Evolutionary conservation across 345 rosid species (phyloP).

Genomic region (Cardamine resedifolia): DNA sequence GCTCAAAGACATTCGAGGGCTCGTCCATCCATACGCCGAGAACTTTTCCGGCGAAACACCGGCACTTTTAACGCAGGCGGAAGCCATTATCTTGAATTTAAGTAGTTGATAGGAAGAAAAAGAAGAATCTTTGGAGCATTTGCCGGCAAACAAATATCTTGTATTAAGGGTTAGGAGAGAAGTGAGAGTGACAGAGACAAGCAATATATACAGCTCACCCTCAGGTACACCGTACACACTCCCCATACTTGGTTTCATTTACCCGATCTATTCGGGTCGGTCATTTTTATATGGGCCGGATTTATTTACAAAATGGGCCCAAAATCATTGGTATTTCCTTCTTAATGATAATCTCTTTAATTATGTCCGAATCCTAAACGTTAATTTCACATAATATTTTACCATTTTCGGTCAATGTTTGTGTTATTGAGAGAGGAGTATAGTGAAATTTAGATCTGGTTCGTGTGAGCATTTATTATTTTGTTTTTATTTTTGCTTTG

Average conservation of each 20-base stretch:
- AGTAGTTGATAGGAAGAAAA: neutral
- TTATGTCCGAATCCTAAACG: neutral
- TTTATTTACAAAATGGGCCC: neutral
- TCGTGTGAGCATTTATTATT: neutral
- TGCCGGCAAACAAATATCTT: neutral
- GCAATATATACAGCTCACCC: conserved; percentile 22
- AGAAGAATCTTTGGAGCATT: neutral
- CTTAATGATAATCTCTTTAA: neutral
- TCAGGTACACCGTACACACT: conserved; percentile 30
- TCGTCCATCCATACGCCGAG: conserved; percentile 57
- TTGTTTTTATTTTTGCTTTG: neutral
- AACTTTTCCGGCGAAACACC: conserved; percentile 57
- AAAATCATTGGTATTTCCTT: neutral
- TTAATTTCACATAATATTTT: neutral
- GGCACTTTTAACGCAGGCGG: conserved; percentile 80
- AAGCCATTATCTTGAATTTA: conserved; percentile 43
- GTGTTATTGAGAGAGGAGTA: neutral
- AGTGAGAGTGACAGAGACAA: conserved; percentile 30
- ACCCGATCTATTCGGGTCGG: conserved; percentile 3
- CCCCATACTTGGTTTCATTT: neutral
- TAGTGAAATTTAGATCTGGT: neutral
- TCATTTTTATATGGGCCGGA: neutral
- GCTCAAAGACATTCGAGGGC: conserved; percentile 56
- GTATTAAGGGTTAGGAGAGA: conserved; percentile 7
- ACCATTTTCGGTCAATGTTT: neutral